These are phyloP conservation scores for Emergomyces orientalis DNA, from an alignment of 2,329 filamentous ascomycete genomes.

Conservation along the genomic window DNA sequence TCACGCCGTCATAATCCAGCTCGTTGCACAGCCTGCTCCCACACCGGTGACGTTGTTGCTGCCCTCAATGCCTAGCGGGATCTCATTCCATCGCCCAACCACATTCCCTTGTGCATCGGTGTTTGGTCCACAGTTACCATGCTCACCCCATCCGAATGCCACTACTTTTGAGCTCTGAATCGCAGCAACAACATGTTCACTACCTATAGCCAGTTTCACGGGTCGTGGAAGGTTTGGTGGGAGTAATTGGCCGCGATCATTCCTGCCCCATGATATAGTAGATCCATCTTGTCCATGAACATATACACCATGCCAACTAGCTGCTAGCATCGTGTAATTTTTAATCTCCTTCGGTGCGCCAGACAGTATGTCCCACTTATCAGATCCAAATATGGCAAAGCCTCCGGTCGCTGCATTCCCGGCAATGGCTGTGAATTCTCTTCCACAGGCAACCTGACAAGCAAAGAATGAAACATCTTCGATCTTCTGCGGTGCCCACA, in stretches of 20 bases:
- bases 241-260: slow-evolving; percentile 75
- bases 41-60: slow-evolving; percentile 50
- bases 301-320: slow-evolving; percentile 77
- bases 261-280: slow-evolving; percentile 67
- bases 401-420: slow-evolving; percentile 46
- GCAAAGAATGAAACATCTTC: slow-evolving; percentile 52
- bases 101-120: slow-evolving; percentile 55
- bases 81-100: slow-evolving; percentile 58
- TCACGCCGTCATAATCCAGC: slow-evolving; percentile 50
- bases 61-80: slow-evolving; percentile 49
- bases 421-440: slow-evolving; percentile 74
- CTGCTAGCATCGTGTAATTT: slow-evolving; percentile 59
- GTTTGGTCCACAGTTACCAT: slow-evolving; percentile 81
- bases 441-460: slow-evolving; percentile 61
- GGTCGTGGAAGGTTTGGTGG: slow-evolving; percentile 53
- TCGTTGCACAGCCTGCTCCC: slow-evolving; percentile 84
- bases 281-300: slow-evolving; percentile 53
- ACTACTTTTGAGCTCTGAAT: slow-evolving; percentile 57
- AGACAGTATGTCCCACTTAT: slow-evolving; percentile 61
- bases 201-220: slow-evolving; percentile 57
- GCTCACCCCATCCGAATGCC: slow-evolving; percentile 94
- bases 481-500: slow-evolving; percentile 55
- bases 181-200: slow-evolving; percentile 77
- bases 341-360: slow-evolving; percentile 45
- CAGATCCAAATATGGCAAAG: slow-evolving; percentile 59